These are phyloP conservation scores for Populus tremula DNA, from an alignment of 345 rosid species.

Conservation along the genomic window DNA sequence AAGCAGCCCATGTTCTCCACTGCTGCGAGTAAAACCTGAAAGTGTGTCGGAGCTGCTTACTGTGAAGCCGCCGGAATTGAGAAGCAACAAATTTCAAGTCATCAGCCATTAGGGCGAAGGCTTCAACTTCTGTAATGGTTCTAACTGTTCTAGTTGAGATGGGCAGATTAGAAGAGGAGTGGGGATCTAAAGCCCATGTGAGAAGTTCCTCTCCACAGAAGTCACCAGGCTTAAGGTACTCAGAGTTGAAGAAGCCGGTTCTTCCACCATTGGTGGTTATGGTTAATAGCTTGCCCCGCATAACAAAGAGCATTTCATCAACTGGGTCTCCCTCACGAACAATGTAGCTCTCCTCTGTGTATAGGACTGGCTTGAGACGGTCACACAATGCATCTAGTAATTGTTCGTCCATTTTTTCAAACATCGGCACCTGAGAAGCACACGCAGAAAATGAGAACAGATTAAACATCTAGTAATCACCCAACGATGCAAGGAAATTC, in stretches of 20 bases:
- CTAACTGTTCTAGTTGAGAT: slow-evolving; percentile 79
- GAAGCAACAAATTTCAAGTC: slow-evolving; percentile 84
- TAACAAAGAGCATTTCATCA: slow-evolving; percentile 87
- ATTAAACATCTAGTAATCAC: not conserved
- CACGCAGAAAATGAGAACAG: not conserved
- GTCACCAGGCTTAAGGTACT: slow-evolving; percentile 72
- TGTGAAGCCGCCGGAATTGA: slow-evolving; percentile 79
- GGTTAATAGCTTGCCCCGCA: slow-evolving; percentile 81
- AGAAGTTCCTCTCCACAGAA: slow-evolving; percentile 93
- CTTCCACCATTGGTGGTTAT: slow-evolving; percentile 78
- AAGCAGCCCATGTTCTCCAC: slow-evolving; percentile 96
- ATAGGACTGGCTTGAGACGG: slow-evolving; percentile 73
- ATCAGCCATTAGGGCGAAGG: slow-evolving; percentile 76
- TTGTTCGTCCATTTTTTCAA: slow-evolving; percentile 82
- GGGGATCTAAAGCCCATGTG: slow-evolving; percentile 92
- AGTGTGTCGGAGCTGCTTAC: slow-evolving; percentile 82
- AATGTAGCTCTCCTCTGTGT: slow-evolving; percentile 81
- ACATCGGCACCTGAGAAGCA: slow-evolving; percentile 65
- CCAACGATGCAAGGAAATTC: not conserved
- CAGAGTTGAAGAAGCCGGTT: slow-evolving; percentile 75
- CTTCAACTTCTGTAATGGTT: slow-evolving; percentile 77
- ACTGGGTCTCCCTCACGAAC: slow-evolving; percentile 90
- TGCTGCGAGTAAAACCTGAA: slow-evolving; percentile 83
- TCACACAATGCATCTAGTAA: slow-evolving; percentile 86
- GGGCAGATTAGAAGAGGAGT: slow-evolving; percentile 74